These are phyloP conservation scores for Magnolia sinica DNA, from an alignment of 164 flowering plant species.

Conservation along the genomic window DNA sequence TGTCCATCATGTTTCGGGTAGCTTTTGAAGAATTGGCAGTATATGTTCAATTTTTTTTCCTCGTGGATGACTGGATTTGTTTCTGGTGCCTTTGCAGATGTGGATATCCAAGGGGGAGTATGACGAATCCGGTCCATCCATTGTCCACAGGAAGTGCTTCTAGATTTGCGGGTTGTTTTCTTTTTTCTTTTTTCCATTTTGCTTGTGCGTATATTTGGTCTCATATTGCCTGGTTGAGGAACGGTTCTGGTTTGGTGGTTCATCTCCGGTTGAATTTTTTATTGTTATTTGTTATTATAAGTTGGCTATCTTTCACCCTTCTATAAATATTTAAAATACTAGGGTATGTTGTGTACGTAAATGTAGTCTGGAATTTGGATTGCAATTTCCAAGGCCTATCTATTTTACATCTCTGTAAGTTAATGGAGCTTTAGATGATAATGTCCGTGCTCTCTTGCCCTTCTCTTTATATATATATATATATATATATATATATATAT, in stretches of 20 bases:
- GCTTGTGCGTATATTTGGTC: not conserved
- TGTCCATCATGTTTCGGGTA: not conserved
- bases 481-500: too few relatives aligned
- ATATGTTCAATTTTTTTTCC: not conserved
- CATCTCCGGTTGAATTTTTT: slow-evolving; percentile 2
- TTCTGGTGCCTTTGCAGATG: slow-evolving; percentile 20
- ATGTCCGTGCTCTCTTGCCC: not conserved
- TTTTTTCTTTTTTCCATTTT: too few relatives aligned
- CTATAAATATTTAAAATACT: not conserved
- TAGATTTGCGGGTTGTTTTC: not conserved
- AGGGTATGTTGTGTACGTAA: not conserved
- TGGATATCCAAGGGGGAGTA: slow-evolving; percentile 37
- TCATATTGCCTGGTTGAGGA: slow-evolving; percentile 31
- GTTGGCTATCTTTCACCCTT: not conserved
- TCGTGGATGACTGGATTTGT: not conserved
- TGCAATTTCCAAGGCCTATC: slow-evolving; percentile 8
- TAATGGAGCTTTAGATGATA: not conserved
- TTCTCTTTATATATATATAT: too few relatives aligned
- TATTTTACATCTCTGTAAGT: not conserved
- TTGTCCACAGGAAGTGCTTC: slow-evolving; percentile 29
- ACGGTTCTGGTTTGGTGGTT: slow-evolving; percentile 11
- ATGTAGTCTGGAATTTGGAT: slow-evolving; percentile 3
- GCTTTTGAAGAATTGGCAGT: not conserved
- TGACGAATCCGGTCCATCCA: slow-evolving; percentile 32
- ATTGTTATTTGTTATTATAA: not conserved